A percentile compares a stretch with the other conserved stretches of the same genome.
These are phyloP conservation scores for Artemisia tridentata DNA, from an alignment of 129 eudicot species.

Conservation along the genomic window DNA sequence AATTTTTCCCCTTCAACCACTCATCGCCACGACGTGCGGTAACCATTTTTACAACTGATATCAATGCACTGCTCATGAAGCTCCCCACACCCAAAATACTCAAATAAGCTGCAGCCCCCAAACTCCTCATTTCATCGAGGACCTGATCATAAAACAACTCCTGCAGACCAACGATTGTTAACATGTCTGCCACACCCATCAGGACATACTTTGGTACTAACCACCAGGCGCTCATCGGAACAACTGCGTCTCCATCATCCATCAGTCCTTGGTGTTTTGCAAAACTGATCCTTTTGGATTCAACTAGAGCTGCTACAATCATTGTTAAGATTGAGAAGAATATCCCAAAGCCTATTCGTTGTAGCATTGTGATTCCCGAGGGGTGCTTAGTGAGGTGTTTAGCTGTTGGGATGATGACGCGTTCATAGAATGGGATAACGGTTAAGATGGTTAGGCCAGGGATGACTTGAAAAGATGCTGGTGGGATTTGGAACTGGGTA, in stretches of 20 bases:
- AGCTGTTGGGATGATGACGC: conserved; percentile 45
- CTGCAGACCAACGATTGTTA: too few species aligned
- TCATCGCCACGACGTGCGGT: too few species aligned
- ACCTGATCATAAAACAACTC: too few species aligned
- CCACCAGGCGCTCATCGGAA: conserved; percentile 55
- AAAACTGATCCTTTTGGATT: conserved; percentile 17
- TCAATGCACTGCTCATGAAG: conserved; percentile 40
- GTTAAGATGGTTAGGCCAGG: conserved; percentile 28
- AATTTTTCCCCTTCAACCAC: too few species aligned
- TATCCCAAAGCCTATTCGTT: conserved; percentile 53
- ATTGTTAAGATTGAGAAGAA: conserved; percentile 40
- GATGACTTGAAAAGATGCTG: conserved; percentile 54
- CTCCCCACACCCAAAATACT: conserved; percentile 58
- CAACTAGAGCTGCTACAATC: conserved; percentile 36
- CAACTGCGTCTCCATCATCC: conserved; percentile 15
- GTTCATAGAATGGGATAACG: conserved; percentile 43
- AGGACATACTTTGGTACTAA: too few species aligned
- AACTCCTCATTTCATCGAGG: too few species aligned
- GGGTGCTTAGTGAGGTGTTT: too few species aligned
- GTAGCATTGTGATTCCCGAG: conserved; percentile 58
- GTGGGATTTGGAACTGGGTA: conserved; percentile 35
- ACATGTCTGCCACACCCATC: too few species aligned
- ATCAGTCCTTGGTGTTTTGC: conserved; percentile 37
- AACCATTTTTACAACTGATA: conserved; percentile 38
- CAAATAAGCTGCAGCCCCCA: too few species aligned